Percentiles rank a stretch among this genome's conserved stretches.
Evolutionary conservation across 2,329 filamentous ascomycete species (phyloP).

Genomic region (Dendrostoma leiphaemia): DNA sequence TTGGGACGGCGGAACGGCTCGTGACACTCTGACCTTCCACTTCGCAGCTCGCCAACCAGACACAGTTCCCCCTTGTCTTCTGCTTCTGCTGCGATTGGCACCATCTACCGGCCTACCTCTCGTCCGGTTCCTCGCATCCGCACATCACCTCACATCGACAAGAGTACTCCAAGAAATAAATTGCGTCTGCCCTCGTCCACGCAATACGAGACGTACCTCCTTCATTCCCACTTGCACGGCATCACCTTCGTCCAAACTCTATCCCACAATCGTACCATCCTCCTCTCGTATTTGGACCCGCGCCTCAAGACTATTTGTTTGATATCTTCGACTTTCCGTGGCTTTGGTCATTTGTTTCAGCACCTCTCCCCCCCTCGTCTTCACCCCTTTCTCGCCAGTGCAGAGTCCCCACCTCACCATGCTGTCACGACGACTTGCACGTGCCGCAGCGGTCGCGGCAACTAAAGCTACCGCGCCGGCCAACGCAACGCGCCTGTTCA

Average conservation of each 20-base stretch:
- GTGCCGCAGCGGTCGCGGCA: conserved; percentile 38
- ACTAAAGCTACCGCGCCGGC: conserved; percentile 39
- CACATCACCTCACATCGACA: neutral
- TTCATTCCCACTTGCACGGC: neutral
- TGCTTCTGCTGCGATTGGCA: conserved; percentile 17
- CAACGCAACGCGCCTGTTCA: conserved; percentile 50
- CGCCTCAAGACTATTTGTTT: neutral
- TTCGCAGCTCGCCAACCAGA: conserved; percentile 13
- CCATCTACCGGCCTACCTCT: conserved; percentile 2
- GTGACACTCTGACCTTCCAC: conserved; percentile 11
- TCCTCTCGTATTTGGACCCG: conserved; percentile 9
- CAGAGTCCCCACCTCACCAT: conserved; percentile 40
- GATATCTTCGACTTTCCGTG: neutral
- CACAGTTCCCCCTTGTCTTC: conserved; percentile 10
- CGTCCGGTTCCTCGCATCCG: too few species aligned
- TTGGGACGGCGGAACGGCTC: conserved; percentile 5
- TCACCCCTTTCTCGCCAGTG: neutral
- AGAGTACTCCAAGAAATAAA: neutral
- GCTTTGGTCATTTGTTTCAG: conserved; percentile 4
- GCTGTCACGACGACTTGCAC: conserved; percentile 51
- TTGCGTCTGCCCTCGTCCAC: neutral
- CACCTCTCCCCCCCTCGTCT: conserved; percentile 8
- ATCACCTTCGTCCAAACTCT: neutral
- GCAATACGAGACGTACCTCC: neutral
- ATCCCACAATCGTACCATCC: conserved; percentile 9